Percentiles rank a stretch among this genome's conserved stretches.
Conservation (phyloP, 306 rosid species). For the Casuarina glauca region DNA sequence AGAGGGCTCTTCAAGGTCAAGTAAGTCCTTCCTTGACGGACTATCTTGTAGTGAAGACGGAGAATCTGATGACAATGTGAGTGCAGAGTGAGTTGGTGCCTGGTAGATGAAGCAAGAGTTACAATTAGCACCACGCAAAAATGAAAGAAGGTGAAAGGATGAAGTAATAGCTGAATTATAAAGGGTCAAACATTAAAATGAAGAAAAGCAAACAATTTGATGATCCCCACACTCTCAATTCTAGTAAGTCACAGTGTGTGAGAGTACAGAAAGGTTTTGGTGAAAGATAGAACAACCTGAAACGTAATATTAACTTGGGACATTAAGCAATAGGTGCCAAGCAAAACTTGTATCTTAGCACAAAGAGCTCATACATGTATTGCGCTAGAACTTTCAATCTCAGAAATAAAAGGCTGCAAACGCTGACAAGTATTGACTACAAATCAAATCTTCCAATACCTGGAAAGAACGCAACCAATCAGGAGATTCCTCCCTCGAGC, state of each 20-base stretch:
- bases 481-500: constrained; percentile 79
- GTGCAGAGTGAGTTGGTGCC: constrained; percentile 53
- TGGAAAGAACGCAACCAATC: constrained; percentile 85
- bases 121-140: constrained; percentile 16
- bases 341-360: not conserved
- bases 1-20: constrained; percentile 40
- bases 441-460: constrained; percentile 33
- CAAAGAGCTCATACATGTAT: not conserved
- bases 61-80: constrained; percentile 65
- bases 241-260: not conserved
- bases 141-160: not conserved
- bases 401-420: not conserved
- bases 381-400: too few species aligned
- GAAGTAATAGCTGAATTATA: not conserved
- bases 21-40: constrained; percentile 31
- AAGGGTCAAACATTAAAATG: not conserved
- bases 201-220: not conserved
- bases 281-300: not conserved
- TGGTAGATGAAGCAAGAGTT: constrained; percentile 29
- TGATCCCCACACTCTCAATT: not conserved
- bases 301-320: not conserved
- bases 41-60: constrained; percentile 38
- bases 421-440: not conserved
- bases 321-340: not conserved
- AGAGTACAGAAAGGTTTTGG: not conserved